Evolutionary conservation across 768 basidiomycete species (phyloP), one percentile per base, ranked within the genome.

Genomic region (Trametes cingulata): DNA sequence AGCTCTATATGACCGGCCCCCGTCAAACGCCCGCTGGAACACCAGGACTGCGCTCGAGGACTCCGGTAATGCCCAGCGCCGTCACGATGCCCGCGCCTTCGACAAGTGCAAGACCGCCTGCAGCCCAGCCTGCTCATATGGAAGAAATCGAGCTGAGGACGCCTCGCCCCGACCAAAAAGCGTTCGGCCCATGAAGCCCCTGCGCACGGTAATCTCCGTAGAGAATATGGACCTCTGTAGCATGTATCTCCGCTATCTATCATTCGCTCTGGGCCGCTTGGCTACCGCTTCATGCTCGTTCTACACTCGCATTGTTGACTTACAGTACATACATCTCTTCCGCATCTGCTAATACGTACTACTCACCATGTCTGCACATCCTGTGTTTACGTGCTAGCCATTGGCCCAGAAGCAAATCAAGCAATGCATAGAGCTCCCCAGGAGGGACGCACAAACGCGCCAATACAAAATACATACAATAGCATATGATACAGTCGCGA

Each of bases 71-170:
- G 61, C 57, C 63, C 6, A 24, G 62, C 29, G 36, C 53, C 1
- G 36, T 15, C 3, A 24, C 56, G 46, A 42, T 61, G 56, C 56
- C 56, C 8, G 43, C 36, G 40, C 60, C 53, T 17, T 35, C 40
- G 27, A 49, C 39, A 22, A 37, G 40, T 40, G 25, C 51, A 37
- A 37, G 27, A 45, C 41, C 33, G 33, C 50, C 9, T 13, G 37
- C 4, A 24, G 27, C 45, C 24, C 24, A 33, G 15, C 50, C 29
- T 33, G 29, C 29, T 10, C 29, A 4, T 33, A 45, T 63, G 35
- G 72, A 73, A 49, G 72, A 70, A 58, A 68, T 73, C 61, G 72
- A 73, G 57, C 61, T 73, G 61, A 46, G 25, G 22, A 65, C 68
- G 25, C 65, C 68, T 20, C 53, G 59, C n/a, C 47, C 37, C 6